Conservation (phyloP, 768 basidiomycete genomes). For the Mycena galopus region DNA sequence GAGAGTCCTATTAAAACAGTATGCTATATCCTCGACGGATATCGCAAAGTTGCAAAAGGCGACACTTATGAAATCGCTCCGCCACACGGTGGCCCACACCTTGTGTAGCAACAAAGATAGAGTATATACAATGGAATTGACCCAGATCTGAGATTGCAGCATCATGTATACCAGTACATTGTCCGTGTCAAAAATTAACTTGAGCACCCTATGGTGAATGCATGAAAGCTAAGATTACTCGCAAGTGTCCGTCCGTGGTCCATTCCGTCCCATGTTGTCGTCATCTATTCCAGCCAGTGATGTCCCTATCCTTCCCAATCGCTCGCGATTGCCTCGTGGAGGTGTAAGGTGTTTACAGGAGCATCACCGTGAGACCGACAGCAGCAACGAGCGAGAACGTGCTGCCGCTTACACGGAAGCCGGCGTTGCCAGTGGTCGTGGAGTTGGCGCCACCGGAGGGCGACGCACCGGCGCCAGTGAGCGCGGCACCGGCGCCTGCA, state of each 20-base stretch:
- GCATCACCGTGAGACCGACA: slow-evolving; percentile 26
- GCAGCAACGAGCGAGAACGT: slow-evolving; percentile 26
- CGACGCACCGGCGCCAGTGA: background rate
- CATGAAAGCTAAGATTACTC: slow-evolving; percentile 9
- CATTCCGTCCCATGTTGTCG: slow-evolving; percentile 9
- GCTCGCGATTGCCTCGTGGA: no score
- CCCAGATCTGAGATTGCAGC: slow-evolving; percentile 33
- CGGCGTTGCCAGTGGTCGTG: slow-evolving; percentile 5
- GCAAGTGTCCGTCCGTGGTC: slow-evolving; percentile 28
- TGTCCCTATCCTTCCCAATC: background rate
- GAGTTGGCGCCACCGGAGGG: background rate
- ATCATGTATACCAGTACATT: slow-evolving; percentile 40
- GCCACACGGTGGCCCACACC: no score
- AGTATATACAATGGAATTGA: slow-evolving; percentile 1
- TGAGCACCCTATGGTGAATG: slow-evolving; percentile 18
- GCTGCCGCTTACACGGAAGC: background rate
- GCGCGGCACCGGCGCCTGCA: background rate
- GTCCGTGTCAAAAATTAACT: slow-evolving; percentile 34
- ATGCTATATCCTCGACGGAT: no score
- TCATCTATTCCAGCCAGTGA: background rate
- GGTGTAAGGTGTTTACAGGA: slow-evolving; percentile 29
- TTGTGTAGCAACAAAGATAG: no score
- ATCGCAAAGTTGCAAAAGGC: no score
- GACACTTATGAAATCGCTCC: no score
- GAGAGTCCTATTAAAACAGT: no score